Conservation (phyloP, 1,139 yeast genomes). For the Hansenula lynferdii region DNA sequence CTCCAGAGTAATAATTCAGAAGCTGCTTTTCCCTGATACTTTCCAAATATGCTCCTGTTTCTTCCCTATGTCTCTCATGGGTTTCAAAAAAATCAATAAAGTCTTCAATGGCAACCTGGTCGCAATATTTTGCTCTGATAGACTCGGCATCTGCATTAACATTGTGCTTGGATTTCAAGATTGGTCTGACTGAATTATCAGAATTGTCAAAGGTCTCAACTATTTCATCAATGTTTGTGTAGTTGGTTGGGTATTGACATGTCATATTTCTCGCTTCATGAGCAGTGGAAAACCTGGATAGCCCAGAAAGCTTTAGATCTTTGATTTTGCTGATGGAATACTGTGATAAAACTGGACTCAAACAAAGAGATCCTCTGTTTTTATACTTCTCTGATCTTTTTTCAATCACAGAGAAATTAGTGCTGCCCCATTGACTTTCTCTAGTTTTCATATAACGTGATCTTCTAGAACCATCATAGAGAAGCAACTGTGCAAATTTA, state of each 20-base stretch:
- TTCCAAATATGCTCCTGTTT: conserved; percentile 23
- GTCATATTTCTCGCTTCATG: not conserved
- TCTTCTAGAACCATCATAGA: conserved; percentile 18
- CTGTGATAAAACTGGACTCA: conserved; percentile 1
- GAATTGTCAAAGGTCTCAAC: not conserved
- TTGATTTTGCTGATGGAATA: conserved; percentile 1
- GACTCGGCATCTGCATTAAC: conserved; percentile 26
- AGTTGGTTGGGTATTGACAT: not conserved
- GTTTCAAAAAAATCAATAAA: conserved; percentile 27
- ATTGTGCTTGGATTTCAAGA: conserved; percentile 27
- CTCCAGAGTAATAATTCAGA: conserved; percentile 21
- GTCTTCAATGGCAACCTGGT: conserved; percentile 26
- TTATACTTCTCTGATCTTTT: conserved; percentile 6
- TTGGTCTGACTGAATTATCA: conserved; percentile 15
- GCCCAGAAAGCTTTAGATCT: not conserved
- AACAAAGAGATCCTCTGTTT: conserved; percentile 10
- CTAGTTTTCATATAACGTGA: not conserved
- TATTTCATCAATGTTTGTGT: not conserved
- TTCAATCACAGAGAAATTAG: too few species aligned
- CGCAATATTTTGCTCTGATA: conserved; percentile 25
- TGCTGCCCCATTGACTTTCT: too few species aligned
- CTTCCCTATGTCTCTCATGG: conserved; percentile 25
- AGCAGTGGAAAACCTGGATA: conserved; percentile 3
- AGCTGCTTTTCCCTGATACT: conserved; percentile 27
- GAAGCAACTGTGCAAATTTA: conserved; percentile 17